phyloP scores from a whole-genome alignment of 2,329 filamentous ascomycete genomes.

The Zymoseptoria passerinii region DNA sequence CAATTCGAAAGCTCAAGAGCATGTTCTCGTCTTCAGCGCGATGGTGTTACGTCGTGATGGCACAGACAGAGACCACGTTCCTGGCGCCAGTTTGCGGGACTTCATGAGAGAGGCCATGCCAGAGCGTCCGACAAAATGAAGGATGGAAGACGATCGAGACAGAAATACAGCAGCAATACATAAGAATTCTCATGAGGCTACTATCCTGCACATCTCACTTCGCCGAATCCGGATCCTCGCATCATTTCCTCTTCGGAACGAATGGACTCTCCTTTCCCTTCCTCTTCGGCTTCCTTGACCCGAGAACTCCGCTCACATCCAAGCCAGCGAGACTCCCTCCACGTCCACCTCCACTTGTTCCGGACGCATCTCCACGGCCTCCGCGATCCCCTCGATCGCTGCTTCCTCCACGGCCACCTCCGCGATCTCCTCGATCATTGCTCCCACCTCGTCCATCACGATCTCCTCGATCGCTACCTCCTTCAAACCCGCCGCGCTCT shows the following conservation, averaged over 20 bases:
- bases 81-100: not conserved
- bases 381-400: no score
- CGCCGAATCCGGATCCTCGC: not conserved
- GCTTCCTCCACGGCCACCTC: no score
- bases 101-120: no score
- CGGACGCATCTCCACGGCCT: no score
- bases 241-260: not conserved
- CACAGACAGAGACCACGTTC: not conserved
- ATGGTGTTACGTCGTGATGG: not conserved
- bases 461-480: no score
- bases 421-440: no score
- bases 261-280: not conserved
- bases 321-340: not conserved
- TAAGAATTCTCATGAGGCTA: not conserved
- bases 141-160: not conserved
- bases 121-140: no score
- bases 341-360: not conserved
- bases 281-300: not conserved
- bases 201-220: not conserved
- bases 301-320: not conserved
- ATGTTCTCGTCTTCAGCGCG: no score
- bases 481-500: no score
- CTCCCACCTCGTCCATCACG: no score
- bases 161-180: not conserved
- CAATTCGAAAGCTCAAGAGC: not conserved